Percentiles rank a stretch among this genome's conserved stretches.
Conservation (phyloP, 176 grass and related monocot genomes). For the Hordeum vulgare region DNA sequence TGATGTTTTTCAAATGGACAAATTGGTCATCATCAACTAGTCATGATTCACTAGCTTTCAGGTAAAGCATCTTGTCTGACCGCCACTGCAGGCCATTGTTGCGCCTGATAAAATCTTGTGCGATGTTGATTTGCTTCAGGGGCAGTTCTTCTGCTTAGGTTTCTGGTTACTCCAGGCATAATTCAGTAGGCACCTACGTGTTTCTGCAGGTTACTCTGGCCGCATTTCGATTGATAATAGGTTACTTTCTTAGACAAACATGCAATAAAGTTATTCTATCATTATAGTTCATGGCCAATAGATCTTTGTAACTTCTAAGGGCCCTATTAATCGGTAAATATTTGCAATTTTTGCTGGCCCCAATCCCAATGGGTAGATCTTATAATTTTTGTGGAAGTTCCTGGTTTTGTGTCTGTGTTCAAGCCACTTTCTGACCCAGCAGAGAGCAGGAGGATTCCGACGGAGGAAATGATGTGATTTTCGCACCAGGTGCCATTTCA, state of each 20-base stretch:
- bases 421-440: conserved; percentile 23
- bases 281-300: too few species aligned
- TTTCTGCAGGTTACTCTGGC: neutral
- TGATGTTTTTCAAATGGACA: neutral
- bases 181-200: neutral
- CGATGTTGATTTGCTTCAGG: neutral
- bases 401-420: conserved; percentile 65
- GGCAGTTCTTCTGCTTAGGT: neutral
- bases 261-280: too few species aligned
- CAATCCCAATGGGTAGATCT: too few species aligned
- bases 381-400: conserved; percentile 37
- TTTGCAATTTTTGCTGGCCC: too few species aligned
- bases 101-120: neutral
- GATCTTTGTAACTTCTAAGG: too few species aligned
- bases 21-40: neutral
- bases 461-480: conserved; percentile 68
- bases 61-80: neutral
- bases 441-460: conserved; percentile 37
- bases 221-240: too few species aligned
- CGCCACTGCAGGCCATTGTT: neutral
- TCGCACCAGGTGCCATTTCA: conserved; percentile 77
- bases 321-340: too few species aligned
- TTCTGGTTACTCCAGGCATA: neutral
- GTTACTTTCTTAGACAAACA: too few species aligned
- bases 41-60: neutral